Percentiles rank a stretch among this genome's conserved stretches.
phyloP scores from a whole-genome alignment of 371 early-diverging fungal genomes.

The Mortierella sp. region DNA sequence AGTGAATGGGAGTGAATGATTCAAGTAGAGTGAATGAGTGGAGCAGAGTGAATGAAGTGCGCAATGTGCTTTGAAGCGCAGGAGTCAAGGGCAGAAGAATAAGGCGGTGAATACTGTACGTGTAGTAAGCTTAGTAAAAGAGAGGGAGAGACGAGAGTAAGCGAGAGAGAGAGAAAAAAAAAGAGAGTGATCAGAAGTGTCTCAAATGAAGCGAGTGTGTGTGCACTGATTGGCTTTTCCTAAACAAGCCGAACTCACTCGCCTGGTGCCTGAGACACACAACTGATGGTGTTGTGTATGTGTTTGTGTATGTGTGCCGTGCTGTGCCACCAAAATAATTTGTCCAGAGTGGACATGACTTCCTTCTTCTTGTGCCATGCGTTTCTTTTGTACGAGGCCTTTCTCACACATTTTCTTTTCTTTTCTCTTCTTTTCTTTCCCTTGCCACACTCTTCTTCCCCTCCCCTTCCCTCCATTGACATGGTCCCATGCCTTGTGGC shows the following conservation, averaged over 20 bases:
- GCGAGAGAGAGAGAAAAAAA: background rate
- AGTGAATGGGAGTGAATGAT: background rate
- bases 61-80: too few relatives aligned
- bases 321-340: background rate
- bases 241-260: background rate
- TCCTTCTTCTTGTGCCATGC: background rate
- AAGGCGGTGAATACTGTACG: too few relatives aligned
- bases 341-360: background rate
- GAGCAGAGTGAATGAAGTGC: background rate
- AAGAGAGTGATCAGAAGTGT: background rate
- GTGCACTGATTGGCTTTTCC: background rate
- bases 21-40: background rate
- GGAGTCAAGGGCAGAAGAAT: too few relatives aligned
- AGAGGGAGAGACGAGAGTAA: background rate
- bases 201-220: background rate
- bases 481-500: background rate
- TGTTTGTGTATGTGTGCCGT: background rate
- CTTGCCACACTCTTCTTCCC: background rate
- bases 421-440: too few relatives aligned
- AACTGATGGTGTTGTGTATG: background rate
- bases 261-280: background rate
- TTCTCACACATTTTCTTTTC: background rate
- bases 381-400: background rate
- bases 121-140: too few relatives aligned
- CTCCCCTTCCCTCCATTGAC: background rate